Evolutionary conservation across 2,329 filamentous ascomycete genomes (phyloP), one percentile per base, ranked within the genome.

Genomic region (Fusarium foetens): DNA sequence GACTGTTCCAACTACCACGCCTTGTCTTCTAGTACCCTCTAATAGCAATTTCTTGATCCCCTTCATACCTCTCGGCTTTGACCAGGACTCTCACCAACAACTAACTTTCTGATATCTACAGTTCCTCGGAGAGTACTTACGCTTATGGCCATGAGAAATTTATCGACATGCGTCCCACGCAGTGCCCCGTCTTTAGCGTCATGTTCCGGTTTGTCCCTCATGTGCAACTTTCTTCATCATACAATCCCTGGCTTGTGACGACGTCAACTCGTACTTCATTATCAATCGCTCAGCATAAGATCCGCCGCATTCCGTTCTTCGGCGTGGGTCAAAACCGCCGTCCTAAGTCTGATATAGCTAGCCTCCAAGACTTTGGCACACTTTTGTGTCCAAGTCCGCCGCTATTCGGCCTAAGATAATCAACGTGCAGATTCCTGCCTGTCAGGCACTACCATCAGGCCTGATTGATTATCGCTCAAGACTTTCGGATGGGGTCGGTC

Each of bases 371-470:
- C 51, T 63, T 60, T 67, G 53, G 63, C 46, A 62, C 54, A 72
- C 49, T 66, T 71, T 60, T 53, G 57, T 53, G 42, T 54, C 60
- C 55, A 70, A 70, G 57, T 46, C 70, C 57, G 57, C 49, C 46
- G 51, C 60, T 63, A 69, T 66, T 68, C 59, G 49, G 60, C 68
- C 70, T 63, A 72, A 77, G 75, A 77, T 77, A 77, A 77, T 76
- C 75, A 77, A 77, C 70, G 62, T 77, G 75, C 75, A 77, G 66
- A 68, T 68, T 70, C 61, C 57, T 72, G 68, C 72, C 74, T 75
- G 68, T 62, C 73, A 68, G 73, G 68, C 59, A 73, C 72, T 69
- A 63, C 55, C 63, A 48, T 62, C 41, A 51, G 52, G 43, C 48
- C 69, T 64, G 58, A 66, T 70, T 62, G 58, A 72, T 70, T 59